Evolutionary conservation across 116 monocot species (phyloP).

Genomic region (Trichopus zeylanicus): DNA sequence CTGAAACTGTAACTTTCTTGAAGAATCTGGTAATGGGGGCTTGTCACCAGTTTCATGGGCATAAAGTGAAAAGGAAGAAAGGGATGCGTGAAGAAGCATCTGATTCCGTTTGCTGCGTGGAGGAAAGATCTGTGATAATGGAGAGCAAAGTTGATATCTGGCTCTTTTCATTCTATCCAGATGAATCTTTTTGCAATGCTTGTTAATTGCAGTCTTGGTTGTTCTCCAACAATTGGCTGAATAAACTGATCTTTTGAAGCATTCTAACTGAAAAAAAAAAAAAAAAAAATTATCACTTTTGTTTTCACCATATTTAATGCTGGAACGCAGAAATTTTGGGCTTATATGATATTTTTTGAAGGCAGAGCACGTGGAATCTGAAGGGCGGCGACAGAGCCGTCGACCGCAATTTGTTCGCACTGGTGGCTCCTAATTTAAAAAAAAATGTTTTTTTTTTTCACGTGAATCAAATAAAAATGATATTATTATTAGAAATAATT

Average conservation of each 20-base stretch:
- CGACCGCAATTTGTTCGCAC: no score
- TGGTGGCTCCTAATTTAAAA: no score
- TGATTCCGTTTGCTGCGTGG: constrained; percentile 7
- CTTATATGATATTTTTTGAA: not conserved
- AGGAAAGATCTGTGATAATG: not conserved
- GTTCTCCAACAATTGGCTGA: no score
- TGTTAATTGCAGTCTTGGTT: no score
- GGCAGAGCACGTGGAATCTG: not conserved
- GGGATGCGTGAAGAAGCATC: constrained; percentile 2
- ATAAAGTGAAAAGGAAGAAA: not conserved
- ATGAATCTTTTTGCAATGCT: not conserved
- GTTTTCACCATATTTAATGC: no score
- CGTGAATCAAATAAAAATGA: no score
- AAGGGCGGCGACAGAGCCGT: not conserved
- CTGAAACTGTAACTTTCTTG: not conserved
- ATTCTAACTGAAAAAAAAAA: not conserved
- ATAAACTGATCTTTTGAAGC: no score
- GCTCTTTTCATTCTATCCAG: not conserved
- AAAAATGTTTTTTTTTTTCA: no score
- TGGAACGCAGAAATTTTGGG: no score
- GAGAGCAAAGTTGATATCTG: not conserved
- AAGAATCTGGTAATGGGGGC: not conserved
- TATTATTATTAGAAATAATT: no score
- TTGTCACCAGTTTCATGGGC: not conserved
- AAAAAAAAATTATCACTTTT: not conserved